Percentiles rank a stretch among this genome's conserved stretches.
Conservation (phyloP, 768 basidiomycete species). For the Macrocybe gigantea region DNA sequence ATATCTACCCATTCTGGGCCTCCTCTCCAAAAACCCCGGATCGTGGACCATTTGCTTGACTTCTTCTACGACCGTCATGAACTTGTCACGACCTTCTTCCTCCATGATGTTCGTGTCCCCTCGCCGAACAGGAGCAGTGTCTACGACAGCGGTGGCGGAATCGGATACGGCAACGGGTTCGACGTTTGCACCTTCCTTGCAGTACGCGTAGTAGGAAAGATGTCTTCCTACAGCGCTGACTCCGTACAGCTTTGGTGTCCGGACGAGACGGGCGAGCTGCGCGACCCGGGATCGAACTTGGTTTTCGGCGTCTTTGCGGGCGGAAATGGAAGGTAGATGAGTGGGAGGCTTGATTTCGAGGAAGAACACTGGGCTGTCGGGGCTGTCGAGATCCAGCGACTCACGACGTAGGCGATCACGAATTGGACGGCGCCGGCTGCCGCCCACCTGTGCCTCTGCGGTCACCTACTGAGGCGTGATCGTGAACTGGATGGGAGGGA, state of each 20-base stretch:
- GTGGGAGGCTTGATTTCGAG: constrained; percentile 8
- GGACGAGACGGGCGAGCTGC: constrained; percentile 6
- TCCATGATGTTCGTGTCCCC: constrained; percentile 10
- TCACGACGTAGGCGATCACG: constrained; percentile 8
- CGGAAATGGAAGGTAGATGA: constrained; percentile 7
- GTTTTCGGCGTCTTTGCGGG: constrained; percentile 6
- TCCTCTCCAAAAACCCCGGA: constrained; percentile 13
- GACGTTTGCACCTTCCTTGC: constrained; percentile 5
- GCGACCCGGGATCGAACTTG: constrained; percentile 9
- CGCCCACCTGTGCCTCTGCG: constrained; percentile 6
- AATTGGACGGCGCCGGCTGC: constrained; percentile 6
- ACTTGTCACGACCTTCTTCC: constrained; percentile 8
- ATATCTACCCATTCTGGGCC: constrained; percentile 23
- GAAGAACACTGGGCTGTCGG: constrained; percentile 6
- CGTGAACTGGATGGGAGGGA: constrained; percentile 1
- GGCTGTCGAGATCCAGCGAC: constrained; percentile 1
- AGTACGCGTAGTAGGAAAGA: constrained; percentile 7
- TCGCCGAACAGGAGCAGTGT: constrained; percentile 6
- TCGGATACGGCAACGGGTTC: constrained; percentile 1
- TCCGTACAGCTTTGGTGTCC: constrained; percentile 7
- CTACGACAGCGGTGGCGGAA: constrained; percentile 2
- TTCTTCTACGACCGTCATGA: constrained; percentile 8
- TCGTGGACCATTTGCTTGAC: constrained; percentile 6
- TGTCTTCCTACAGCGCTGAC: constrained; percentile 10
- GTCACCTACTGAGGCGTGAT: constrained; percentile 6